Evolutionary conservation across 257 asterid species (phyloP).

Genomic region (Plantago elongata): DNA sequence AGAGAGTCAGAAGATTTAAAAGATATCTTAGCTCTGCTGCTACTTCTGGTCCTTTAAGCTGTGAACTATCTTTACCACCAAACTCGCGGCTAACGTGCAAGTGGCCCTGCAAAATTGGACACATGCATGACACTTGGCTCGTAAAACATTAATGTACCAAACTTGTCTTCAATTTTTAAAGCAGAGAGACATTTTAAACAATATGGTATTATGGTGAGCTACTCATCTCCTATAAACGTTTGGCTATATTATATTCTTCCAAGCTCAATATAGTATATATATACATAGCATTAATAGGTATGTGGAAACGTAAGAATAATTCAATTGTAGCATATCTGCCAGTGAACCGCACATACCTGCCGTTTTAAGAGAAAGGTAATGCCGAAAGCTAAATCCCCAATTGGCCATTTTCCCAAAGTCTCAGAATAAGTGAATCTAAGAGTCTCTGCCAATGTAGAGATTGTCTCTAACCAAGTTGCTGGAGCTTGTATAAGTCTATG

Average conservation of each 20-base stretch:
- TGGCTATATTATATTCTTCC: too few relatives aligned
- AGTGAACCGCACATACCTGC: conserved; percentile 56
- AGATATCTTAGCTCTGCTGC: conserved; percentile 72
- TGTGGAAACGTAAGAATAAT: not conserved
- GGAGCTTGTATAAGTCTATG: conserved; percentile 94
- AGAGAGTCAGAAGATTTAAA: conserved; percentile 70
- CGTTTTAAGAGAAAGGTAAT: conserved; percentile 86
- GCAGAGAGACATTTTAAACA: too few relatives aligned
- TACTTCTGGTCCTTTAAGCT: conserved; percentile 74
- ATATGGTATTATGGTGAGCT: too few relatives aligned
- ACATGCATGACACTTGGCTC: conserved; percentile 19
- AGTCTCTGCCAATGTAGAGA: conserved; percentile 90
- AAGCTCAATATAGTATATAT: too few relatives aligned
- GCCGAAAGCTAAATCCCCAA: conserved; percentile 98
- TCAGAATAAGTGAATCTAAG: conserved; percentile 95
- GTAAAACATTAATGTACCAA: not conserved
- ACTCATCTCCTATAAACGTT: too few relatives aligned
- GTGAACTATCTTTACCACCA: conserved; percentile 74
- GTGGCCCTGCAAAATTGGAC: conserved; percentile 56
- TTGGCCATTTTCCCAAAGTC: conserved; percentile 99
- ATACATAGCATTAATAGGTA: too few relatives aligned
- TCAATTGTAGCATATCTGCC: conserved; percentile 11
- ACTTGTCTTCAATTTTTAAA: not conserved
- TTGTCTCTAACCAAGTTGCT: conserved; percentile 96
- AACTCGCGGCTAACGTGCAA: conserved; percentile 69